Evolutionary conservation across 1,284 basidiomycete species (phyloP).

Genomic region (Ganoderma boninense): DNA sequence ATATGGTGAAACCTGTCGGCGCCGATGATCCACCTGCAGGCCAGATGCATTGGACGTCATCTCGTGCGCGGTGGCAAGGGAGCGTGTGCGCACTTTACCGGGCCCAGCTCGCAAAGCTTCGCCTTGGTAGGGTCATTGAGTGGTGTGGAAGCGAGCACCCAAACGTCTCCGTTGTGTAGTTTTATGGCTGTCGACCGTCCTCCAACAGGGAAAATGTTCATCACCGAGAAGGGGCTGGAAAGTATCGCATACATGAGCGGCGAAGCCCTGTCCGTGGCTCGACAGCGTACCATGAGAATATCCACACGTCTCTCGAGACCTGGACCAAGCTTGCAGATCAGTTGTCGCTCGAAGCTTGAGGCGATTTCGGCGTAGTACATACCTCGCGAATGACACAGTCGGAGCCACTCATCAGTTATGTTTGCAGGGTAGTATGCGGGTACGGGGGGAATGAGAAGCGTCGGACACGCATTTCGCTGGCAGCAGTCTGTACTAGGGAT

Average conservation of each 20-base stretch:
- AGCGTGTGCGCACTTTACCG: neutral
- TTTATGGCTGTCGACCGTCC: conserved; percentile 87
- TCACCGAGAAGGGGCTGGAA: conserved; percentile 72
- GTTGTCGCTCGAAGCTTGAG: neutral
- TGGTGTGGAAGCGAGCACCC: conserved; percentile 89
- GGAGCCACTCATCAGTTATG: neutral
- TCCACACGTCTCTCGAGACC: conserved; percentile 73
- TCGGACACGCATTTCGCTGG: neutral
- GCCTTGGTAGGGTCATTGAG: conserved; percentile 76
- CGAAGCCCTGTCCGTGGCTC: neutral
- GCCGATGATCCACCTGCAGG: conserved; percentile 68
- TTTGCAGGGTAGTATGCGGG: neutral
- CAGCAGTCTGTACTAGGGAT: neutral
- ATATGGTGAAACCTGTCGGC: conserved; percentile 73
- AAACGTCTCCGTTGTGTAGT: conserved; percentile 76
- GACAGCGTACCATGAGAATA: conserved; percentile 68
- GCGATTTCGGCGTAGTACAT: neutral
- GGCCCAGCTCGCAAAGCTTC: conserved; percentile 76
- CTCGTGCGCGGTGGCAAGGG: neutral
- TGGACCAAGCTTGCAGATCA: conserved; percentile 31
- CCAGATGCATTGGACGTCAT: neutral
- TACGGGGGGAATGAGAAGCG: neutral
- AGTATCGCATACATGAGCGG: neutral
- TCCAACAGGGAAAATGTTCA: conserved; percentile 75
- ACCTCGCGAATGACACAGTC: neutral